These are phyloP conservation scores for Daphne laureola DNA, from an alignment of 441 rosid genomes.

Conservation along the genomic window DNA sequence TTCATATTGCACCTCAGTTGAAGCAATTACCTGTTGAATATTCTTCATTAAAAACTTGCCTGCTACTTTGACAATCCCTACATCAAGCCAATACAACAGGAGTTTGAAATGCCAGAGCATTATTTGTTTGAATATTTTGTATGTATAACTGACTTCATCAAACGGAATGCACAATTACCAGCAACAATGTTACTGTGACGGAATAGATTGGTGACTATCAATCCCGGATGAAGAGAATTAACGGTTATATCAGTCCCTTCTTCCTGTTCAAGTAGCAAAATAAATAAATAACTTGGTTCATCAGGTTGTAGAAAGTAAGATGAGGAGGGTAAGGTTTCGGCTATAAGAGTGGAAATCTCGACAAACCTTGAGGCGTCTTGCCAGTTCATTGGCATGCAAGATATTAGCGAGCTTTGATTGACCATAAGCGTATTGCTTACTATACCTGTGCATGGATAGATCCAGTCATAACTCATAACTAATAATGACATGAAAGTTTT, in stretches of 20 bases:
- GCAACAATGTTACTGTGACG: conserved; percentile 25
- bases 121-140: not conserved
- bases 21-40: conserved; percentile 46
- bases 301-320: not conserved
- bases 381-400: conserved; percentile 58
- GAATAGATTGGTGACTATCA: conserved; percentile 44
- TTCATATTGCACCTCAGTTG: too few species aligned
- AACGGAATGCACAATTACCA: conserved; percentile 25
- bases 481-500: too few species aligned
- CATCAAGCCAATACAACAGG: conserved; percentile 12
- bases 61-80: conserved; percentile 33
- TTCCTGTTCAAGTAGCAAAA: conserved; percentile 23
- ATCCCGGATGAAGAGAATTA: conserved; percentile 59
- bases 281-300: conserved; percentile 7
- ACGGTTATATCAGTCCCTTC: conserved; percentile 42
- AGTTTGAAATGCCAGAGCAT: not conserved
- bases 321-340: not conserved
- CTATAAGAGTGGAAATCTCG: not conserved
- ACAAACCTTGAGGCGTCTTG: conserved; percentile 42
- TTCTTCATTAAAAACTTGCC: conserved; percentile 44
- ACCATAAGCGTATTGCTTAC: conserved; percentile 29
- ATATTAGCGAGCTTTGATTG: conserved; percentile 70
- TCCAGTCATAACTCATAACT: not conserved
- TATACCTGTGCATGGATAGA: conserved; percentile 32
- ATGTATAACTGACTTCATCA: not conserved